Evolutionary conservation across 2,329 filamentous ascomycete genomes (phyloP), one percentile per base, ranked within the genome.

Genomic region (Exutisphaerella laricina): DNA sequence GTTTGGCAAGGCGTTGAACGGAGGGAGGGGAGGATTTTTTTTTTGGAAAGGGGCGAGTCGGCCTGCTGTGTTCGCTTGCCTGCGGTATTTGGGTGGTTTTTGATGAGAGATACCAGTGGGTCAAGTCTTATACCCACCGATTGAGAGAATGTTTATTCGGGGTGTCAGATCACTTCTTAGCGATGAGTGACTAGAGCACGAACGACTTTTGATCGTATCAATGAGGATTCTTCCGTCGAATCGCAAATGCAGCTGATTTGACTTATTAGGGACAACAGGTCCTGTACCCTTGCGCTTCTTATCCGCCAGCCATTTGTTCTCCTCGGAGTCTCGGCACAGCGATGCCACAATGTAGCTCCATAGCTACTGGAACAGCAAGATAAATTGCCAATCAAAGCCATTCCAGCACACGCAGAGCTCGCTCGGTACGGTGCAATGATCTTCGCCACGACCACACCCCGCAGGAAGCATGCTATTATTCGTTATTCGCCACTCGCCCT

Each of bases 1-100:
- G 33, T 35, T 35, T 35, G 33, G 33, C 33, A 13, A 23, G 33
- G 33, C 33, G 33, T 35, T 35, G 33, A 20, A 35, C 23, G 33
- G 33, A 12, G 23, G n/a, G n/a, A n/a, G n/a, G n/a, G n/a, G n/a
- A n/a, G n/a, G n/a, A n/a, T n/a, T n/a, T n/a, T n/a, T n/a, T n/a
- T n/a, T 26, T 12, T 26, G 12, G 12, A 12, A 12, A 26, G 6
- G 6, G 23, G 23, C 12, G 12, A 12, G 12, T 12, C 6, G 12
- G 23, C 23, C 23, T 26, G 23, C 23, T 6, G 23, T 26, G 23
- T 12, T 26, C 23, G 23, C n/a, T n/a, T 26, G 12, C 6, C 6
- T 26, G 23, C 23, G 12, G 23, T 6, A 26, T 26, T 12, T 26
- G 23, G 23, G 23, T 26, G 6, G 23, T 26, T 6, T 12, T 7